Base-by-base conservation (phyloP, 2,329 filamentous ascomycete species). In the Scorias spongiosa region DNA sequence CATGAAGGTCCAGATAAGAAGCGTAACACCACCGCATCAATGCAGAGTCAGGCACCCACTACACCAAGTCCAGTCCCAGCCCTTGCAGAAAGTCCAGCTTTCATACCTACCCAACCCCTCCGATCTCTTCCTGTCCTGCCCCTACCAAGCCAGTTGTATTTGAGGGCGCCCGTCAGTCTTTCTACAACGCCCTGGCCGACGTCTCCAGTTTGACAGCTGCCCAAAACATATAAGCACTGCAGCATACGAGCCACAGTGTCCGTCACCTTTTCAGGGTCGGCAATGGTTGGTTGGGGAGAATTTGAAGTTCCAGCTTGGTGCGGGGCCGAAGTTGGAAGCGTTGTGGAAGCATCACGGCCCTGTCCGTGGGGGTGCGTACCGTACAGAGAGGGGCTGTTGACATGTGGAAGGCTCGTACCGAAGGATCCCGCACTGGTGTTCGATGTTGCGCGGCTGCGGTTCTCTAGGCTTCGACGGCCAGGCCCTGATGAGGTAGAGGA, bases 221-320 rank as follows among this genome's bases (percentile, higher is more conserved):
- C 84, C 17, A 98, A 70, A 7, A 98, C 87, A 59, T 82, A 89
- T 63, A 96, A 81, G 62, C 91, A 98, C 66, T 98, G 91, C 49
- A 98, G 69, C 85, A 98, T 93, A 42, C 89, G 73, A 0, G 87
- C 91, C 1, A 95, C 88, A 53, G 89, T 94, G 53, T 96, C 88
- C 1, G 91, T 94, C 43, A 96, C 78, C 57, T 91, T 78, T 58
- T 85, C 82, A 11, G 57, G 54, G 42, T 58, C 56, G 18, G 50
- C 47, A 29, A 53, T 45, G 12, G 39, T 18, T 5, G 41, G 34
- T 11, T 48, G 43, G n/a, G 49, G 47, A 20, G 49, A 51, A 36
- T 46, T 47, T 20, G 53, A 51, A 12, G 38, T 15, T 12, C 14
- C 14, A 10, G 38, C 38, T 12, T 12, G 32, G 9, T 36, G 32